Base-by-base conservation (phyloP, 768 basidiomycete species). In the Rhodosporidiobolus sp. region DNA sequence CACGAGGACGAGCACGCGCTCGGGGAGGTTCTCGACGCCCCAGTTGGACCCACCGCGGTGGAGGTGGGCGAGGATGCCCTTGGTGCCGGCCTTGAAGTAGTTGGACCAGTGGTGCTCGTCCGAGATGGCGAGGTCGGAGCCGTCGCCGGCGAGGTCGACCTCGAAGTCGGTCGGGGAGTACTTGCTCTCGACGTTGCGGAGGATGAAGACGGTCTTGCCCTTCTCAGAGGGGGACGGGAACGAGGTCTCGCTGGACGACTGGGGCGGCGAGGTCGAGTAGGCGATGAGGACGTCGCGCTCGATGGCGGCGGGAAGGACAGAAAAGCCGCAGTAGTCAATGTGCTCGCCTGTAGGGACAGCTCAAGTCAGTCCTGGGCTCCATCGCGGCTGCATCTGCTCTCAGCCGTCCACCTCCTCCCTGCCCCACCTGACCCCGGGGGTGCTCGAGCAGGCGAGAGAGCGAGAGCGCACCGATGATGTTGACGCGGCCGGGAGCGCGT, bases 281-380 rank as follows among this genome's bases (percentile, higher is more conserved):
- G 78, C 79, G 54, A 77, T 58, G 9, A 79, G 54, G 45, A 78
- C 75, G 63, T 78, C 78, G 19, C 75, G 73, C 53, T 78, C 78
- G 56, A 79, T 78, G 19, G 79, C 79, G 38, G 76, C 70, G n/a
- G 79, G 79, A 28, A 79, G 59, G 35, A 79, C 78, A 12, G 60
- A 66, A 55, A 76, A 76, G 45, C 76, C 76, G 49, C 66, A 68
- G 62, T 76, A 76, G 67, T 76, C 76, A 60, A 76, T 74, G 63
- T 76, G 76, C 65, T 71, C 65, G 52, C 63, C 67, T 73, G 57
- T 22, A n/a, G 9, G 26, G n/a, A 35, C 53, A 24, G 22, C 64
- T 24, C 24, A 7, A 11, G 45, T 38, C 50, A 64, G 49, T 34
- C 26, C 55, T 16, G 4, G 32, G 14, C 54, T n/a, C n/a, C n/a